Evolutionary conservation across 2,329 filamentous ascomycete species (phyloP).

Genomic region (Rhexocercosporidium sp.): DNA sequence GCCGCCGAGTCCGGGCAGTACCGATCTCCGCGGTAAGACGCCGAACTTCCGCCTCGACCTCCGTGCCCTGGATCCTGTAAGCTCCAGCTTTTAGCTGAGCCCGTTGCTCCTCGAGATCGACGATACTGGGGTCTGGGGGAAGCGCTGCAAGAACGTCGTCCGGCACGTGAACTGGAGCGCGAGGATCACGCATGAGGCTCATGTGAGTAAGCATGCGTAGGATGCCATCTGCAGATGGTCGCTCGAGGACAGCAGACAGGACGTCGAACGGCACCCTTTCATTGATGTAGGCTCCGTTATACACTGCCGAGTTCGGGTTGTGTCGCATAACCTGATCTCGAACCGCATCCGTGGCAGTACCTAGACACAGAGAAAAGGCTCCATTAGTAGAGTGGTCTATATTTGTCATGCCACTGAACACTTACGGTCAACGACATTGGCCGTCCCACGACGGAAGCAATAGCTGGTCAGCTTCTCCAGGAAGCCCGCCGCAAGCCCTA

Average conservation of each 20-base stretch:
- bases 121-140: slow-evolving; percentile 18
- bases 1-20: not conserved
- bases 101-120: slow-evolving; percentile 22
- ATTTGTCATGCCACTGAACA: not conserved
- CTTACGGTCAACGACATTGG: slow-evolving; percentile 34
- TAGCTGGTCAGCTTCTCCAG: slow-evolving; percentile 31
- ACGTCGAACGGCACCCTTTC: slow-evolving; percentile 30
- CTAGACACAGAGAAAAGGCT: not conserved
- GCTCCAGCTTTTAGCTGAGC: not conserved
- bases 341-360: slow-evolving; percentile 24
- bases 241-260: slow-evolving; percentile 27
- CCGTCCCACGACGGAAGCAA: slow-evolving; percentile 31
- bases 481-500: slow-evolving; percentile 18
- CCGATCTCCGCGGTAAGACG: not conserved
- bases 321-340: slow-evolving; percentile 34
- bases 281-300: slow-evolving; percentile 30
- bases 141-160: slow-evolving; percentile 22
- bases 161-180: slow-evolving; percentile 21
- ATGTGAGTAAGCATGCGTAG: slow-evolving; percentile 31
- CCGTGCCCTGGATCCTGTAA: not conserved
- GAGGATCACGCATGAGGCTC: slow-evolving; percentile 24
- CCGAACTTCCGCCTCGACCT: not conserved
- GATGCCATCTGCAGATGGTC: slow-evolving; percentile 21
- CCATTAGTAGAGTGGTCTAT: not conserved
- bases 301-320: slow-evolving; percentile 27